phyloP scores from a whole-genome alignment of 805 yeast genomes.

The Candida dajiaensis region DNA sequence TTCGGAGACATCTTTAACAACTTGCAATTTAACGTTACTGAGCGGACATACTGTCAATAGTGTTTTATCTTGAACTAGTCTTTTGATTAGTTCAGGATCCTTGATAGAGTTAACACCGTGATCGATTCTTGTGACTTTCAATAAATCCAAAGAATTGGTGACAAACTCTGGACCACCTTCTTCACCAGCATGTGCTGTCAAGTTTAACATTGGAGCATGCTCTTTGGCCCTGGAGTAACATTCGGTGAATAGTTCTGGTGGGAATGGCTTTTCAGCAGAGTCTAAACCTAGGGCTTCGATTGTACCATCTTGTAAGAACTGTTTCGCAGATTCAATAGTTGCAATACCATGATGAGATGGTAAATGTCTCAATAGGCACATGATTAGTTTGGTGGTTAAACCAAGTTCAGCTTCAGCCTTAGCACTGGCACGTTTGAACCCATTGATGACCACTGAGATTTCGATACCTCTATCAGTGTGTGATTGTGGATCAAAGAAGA shows the following conservation, averaged over 20 bases:
- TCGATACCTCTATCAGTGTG: constrained; percentile 64
- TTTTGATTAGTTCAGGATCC: constrained; percentile 45
- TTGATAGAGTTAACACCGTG: constrained; percentile 70
- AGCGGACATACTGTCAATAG: constrained; percentile 73
- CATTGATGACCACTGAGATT: constrained; percentile 54
- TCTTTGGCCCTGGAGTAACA: constrained; percentile 49
- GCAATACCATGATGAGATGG: constrained; percentile 53
- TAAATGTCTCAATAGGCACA: constrained; percentile 77
- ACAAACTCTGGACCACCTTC: constrained; percentile 79
- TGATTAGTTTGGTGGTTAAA: constrained; percentile 64
- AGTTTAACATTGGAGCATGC: constrained; percentile 45
- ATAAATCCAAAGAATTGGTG: constrained; percentile 46
- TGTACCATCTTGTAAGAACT: constrained; percentile 48
- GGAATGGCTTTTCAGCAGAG: constrained; percentile 73
- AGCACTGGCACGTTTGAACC: constrained; percentile 63
- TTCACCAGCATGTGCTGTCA: constrained; percentile 89
- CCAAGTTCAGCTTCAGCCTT: constrained; percentile 55
- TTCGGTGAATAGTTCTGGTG: constrained; percentile 62
- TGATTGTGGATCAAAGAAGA: constrained; percentile 82
- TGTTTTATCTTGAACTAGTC: constrained; percentile 49
- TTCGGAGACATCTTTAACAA: constrained; percentile 59
- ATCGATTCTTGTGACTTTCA: constrained; percentile 67
- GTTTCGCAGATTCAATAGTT: constrained; percentile 48
- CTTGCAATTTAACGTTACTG: constrained; percentile 71
- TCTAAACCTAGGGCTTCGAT: constrained; percentile 80